phyloP scores from a whole-genome alignment of 2,329 filamentous ascomycete species.

The Colletotrichum zoysiae region DNA sequence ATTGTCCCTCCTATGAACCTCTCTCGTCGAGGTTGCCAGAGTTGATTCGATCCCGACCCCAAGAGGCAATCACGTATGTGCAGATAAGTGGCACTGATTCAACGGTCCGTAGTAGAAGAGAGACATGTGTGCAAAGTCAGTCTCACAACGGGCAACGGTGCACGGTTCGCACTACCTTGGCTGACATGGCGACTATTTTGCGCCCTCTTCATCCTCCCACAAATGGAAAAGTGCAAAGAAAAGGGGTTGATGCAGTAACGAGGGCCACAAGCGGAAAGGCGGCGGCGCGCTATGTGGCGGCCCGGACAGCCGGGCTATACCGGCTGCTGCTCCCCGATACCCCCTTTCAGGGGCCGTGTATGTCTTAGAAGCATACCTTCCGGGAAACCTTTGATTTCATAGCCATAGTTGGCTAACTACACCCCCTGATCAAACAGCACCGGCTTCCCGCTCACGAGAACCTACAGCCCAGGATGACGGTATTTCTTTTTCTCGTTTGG shows the following conservation, averaged over 20 bases:
- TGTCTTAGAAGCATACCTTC: neutral
- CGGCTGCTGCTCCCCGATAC: neutral
- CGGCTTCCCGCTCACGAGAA: neutral
- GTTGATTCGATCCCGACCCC: neutral
- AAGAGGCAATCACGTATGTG: neutral
- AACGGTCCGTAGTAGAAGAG: neutral
- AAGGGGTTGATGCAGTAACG: neutral
- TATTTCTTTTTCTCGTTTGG: neutral
- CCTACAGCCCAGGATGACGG: neutral
- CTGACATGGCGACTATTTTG: neutral
- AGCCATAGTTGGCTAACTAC: neutral
- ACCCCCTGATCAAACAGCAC: too few species aligned
- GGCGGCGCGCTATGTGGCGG: slow-evolving; percentile 7
- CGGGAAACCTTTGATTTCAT: neutral
- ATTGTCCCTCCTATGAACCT: neutral
- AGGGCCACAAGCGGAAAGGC: neutral
- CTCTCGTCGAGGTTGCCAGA: neutral
- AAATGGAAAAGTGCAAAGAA: neutral
- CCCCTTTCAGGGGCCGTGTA: neutral
- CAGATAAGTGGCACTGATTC: neutral
- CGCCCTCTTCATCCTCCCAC: neutral
- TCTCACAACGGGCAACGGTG: neutral
- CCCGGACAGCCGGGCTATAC: neutral
- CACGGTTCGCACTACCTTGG: too few species aligned
- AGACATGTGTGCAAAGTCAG: neutral